Evolutionary conservation across 257 asterid species (phyloP), one percentile per base, ranked within the genome.

Genomic region (Oldenlandia corymbosa): DNA sequence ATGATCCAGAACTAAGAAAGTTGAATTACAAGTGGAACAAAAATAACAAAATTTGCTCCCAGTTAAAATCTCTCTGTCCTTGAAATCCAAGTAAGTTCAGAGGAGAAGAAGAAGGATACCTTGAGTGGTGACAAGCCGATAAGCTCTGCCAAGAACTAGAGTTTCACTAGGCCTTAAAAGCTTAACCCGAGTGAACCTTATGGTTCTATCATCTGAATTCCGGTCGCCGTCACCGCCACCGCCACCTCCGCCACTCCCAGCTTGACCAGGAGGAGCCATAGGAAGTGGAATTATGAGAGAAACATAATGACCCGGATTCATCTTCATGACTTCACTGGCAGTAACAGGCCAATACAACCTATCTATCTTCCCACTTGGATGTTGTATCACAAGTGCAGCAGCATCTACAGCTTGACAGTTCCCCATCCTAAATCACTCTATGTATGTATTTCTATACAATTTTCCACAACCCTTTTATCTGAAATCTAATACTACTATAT

Each of bases 331-430:
- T 60, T 91, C 94, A 64, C 79, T 80, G 1, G 87, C 98, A 1
- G 80, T 50, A 54, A 91, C 46, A 1, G 90, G 76, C 94, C 97
- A 88, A 37, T 81, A 86, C 91, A 86, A 65, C 71, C 95, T 80
- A 60, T 88, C 97, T 49, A 79, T 76, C 39, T 74, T 85, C 9
- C 98, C 98, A 64, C 59, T 68, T 0, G 96, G 98, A 69, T 88
- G 96, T 55, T 91, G 98, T 73, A 88, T 81, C 45, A 88, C 98
- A 27, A 91, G 85, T 1, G 89, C 96, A 10, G 98, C 98, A 0
- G 96, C 96, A 64, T 88, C 96, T 28, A 91, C 91, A 7, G 95
- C 94, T 64, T 88, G 96, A 64, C 98, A 91, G 55, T 88, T 91
- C 53, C 98, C 98, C 96, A 88, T 86, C 41, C n/a, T n/a, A n/a